Percentiles rank a stretch among this genome's conserved stretches.
Evolutionary conservation across 2,329 filamentous ascomycete genomes (phyloP).

Genomic region (Hypoxylon rubiginosum): DNA sequence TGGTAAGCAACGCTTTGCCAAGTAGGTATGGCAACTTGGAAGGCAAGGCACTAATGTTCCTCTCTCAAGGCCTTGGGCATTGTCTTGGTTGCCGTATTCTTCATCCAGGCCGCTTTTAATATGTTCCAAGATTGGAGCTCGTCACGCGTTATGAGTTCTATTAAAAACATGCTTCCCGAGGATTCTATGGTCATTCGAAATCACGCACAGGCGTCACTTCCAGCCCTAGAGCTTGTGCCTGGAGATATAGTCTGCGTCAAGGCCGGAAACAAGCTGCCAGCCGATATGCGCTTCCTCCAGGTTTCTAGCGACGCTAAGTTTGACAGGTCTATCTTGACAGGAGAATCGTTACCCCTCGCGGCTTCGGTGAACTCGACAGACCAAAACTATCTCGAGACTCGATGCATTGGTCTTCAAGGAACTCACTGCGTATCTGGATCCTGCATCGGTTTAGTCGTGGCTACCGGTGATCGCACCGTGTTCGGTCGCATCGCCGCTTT

Average conservation of each 20-base stretch:
- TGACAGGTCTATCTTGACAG: constrained; percentile 79
- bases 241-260: constrained; percentile 78
- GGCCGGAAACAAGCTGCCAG: constrained; percentile 79
- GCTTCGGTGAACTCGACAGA: constrained; percentile 76
- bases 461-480: constrained; percentile 79
- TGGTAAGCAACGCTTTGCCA: constrained; percentile 49
- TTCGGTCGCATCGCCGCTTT: constrained; percentile 82
- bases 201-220: constrained; percentile 62
- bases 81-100: constrained; percentile 77
- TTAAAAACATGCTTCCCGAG: constrained; percentile 84
- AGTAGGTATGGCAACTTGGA: not conserved
- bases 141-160: constrained; percentile 81
- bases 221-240: constrained; percentile 74
- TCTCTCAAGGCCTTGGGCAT: constrained; percentile 72
- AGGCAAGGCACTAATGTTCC: constrained; percentile 7
- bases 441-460: constrained; percentile 76
- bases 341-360: constrained; percentile 70
- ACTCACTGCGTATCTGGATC: constrained; percentile 81
- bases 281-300: constrained; percentile 78
- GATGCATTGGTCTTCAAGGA: constrained; percentile 82
- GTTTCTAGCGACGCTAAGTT: constrained; percentile 78
- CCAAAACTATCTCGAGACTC: constrained; percentile 81
- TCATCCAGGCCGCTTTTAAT: constrained; percentile 77
- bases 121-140: constrained; percentile 82
- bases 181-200: constrained; percentile 75